Conservation (phyloP, 2,329 filamentous ascomycete genomes). For the Penicillium decumbens region DNA sequence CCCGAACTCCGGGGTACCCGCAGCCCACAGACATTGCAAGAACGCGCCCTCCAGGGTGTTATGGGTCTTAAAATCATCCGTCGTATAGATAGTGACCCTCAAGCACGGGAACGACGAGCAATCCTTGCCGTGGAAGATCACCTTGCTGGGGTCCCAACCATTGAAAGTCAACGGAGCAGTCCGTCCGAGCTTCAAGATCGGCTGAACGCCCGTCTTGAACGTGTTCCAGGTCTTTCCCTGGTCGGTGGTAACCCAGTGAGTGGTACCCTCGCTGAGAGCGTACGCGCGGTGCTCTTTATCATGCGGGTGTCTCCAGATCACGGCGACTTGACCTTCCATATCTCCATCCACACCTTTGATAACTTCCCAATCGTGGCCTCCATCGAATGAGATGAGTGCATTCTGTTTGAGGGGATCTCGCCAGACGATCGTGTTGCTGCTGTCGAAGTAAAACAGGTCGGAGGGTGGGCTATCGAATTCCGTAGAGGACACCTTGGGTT, state of each 20-base stretch:
- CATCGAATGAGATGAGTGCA: constrained; percentile 74
- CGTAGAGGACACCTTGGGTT: constrained; percentile 61
- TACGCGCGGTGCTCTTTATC: constrained; percentile 70
- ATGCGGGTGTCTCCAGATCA: constrained; percentile 71
- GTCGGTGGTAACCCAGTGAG: constrained; percentile 80
- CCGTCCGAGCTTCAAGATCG: constrained; percentile 49
- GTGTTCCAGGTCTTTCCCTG: constrained; percentile 73
- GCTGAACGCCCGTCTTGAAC: constrained; percentile 61
- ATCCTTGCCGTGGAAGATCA: constrained; percentile 75
- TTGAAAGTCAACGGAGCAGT: constrained; percentile 66
- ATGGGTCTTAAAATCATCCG: constrained; percentile 71
- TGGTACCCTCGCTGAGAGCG: constrained; percentile 62
- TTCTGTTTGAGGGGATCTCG: constrained; percentile 61
- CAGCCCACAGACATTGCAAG: constrained; percentile 82
- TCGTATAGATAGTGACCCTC: constrained; percentile 63
- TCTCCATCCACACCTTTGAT: constrained; percentile 60
- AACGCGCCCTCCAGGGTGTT: constrained; percentile 64
- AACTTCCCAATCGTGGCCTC: constrained; percentile 69
- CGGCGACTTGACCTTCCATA: constrained; percentile 44
- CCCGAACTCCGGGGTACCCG: constrained; percentile 64
- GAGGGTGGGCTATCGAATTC: constrained; percentile 63
- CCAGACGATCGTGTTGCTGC: constrained; percentile 75
- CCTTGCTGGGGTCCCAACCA: constrained; percentile 73
- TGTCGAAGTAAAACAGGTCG: constrained; percentile 83
- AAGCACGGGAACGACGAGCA: constrained; percentile 58